A percentile compares a stretch with the other conserved stretches of the same genome.
phyloP scores from a whole-genome alignment of 1,139 yeast genomes.

The Taiozyma onychis region DNA sequence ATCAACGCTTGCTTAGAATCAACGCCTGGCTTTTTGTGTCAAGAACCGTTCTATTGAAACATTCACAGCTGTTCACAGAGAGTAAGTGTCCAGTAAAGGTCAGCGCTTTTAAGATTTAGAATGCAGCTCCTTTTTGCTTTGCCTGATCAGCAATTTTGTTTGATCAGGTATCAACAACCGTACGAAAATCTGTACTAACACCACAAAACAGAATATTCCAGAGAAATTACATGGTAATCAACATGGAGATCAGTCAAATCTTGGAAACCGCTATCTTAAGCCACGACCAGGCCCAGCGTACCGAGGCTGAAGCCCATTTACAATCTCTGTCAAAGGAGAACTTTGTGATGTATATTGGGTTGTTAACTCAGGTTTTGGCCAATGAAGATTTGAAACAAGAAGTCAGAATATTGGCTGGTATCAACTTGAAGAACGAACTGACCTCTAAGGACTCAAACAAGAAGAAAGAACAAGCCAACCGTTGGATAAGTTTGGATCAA shows the following conservation, averaged over 20 bases:
- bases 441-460: constrained; percentile 64
- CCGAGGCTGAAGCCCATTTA: constrained; percentile 78
- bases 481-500: constrained; percentile 41
- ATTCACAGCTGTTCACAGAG: background rate
- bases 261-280: constrained; percentile 74
- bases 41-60: background rate
- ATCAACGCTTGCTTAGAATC: background rate
- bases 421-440: constrained; percentile 81
- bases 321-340: constrained; percentile 67
- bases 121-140: background rate
- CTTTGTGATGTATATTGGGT: constrained; percentile 66
- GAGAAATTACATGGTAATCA: constrained; percentile 1
- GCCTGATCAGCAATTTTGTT: background rate
- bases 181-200: background rate
- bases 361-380: constrained; percentile 68
- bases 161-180: background rate
- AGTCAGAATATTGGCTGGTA: constrained; percentile 88
- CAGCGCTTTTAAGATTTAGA: background rate
- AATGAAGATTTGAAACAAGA: constrained; percentile 65
- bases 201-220: background rate
- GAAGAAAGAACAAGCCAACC: constrained; percentile 45
- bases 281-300: constrained; percentile 61
- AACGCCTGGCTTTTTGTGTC: background rate
- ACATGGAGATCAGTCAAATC: constrained; percentile 56
- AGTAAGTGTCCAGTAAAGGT: background rate